Percentiles rank a stretch among this genome's conserved stretches.
Conservation (phyloP, 768 basidiomycete species). For the Favolaschia claudopus region DNA sequence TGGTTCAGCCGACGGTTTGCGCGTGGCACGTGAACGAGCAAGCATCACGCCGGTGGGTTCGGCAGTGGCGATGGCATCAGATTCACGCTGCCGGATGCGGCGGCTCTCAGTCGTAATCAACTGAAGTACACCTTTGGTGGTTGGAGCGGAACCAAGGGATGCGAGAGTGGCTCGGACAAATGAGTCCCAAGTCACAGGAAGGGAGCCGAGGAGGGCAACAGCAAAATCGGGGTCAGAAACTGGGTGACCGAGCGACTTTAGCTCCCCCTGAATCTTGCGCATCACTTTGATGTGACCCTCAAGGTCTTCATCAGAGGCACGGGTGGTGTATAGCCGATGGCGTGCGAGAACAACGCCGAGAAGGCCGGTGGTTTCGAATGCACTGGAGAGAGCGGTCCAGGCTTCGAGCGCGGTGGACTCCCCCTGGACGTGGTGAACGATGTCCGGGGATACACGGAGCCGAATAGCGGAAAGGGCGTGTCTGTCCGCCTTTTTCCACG, state of each 20-base stretch:
- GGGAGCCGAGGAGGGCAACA: constrained; percentile 35
- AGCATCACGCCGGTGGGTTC: not conserved
- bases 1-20: not conserved
- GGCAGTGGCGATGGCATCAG: not conserved
- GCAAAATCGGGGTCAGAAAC: constrained; percentile 39
- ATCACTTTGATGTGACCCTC: too few relatives aligned
- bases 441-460: constrained; percentile 31
- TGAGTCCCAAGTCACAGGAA: constrained; percentile 41
- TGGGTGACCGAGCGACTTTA: constrained; percentile 26
- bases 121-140: constrained; percentile 22
- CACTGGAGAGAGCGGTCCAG: constrained; percentile 34
- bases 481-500: too few relatives aligned
- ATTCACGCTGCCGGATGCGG: not conserved
- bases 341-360: too few relatives aligned
- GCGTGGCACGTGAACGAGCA: not conserved
- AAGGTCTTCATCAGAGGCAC: constrained; percentile 36
- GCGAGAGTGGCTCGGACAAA: constrained; percentile 32
- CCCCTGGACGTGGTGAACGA: constrained; percentile 38
- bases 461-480: constrained; percentile 35
- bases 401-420: constrained; percentile 35
- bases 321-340: constrained; percentile 32
- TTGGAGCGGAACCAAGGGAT: constrained; percentile 15
- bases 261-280: constrained; percentile 31
- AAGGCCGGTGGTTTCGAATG: constrained; percentile 38
- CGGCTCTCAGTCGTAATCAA: constrained; percentile 27